Conservation (phyloP, 2,329 filamentous ascomycete genomes). For the Nigrospora osmanthi region DNA sequence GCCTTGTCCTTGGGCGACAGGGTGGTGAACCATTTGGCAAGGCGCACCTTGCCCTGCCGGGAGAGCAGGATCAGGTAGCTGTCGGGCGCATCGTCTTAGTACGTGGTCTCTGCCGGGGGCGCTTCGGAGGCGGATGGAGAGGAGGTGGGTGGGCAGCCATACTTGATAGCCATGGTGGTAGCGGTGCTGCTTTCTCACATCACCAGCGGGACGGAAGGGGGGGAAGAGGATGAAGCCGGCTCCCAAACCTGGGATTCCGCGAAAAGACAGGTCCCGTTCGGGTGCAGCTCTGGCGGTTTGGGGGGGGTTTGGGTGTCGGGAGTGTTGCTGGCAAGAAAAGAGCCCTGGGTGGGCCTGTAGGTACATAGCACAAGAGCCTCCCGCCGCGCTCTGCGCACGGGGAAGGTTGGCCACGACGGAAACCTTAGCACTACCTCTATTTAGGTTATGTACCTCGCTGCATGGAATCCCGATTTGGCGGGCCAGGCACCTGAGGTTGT, state of each 20-base stretch:
- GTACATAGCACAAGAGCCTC: not conserved
- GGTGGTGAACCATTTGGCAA: constrained; percentile 99
- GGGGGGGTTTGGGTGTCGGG: too few relatives aligned
- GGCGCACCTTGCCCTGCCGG: constrained; percentile 98
- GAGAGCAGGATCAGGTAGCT: constrained; percentile 98
- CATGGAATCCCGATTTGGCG: too few relatives aligned
- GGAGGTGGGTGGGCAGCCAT: constrained; percentile 15
- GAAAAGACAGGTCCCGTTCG: too few relatives aligned
- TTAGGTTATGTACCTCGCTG: too few relatives aligned
- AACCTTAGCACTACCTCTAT: too few relatives aligned
- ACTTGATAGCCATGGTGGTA: constrained; percentile 43
- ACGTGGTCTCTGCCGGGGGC: not conserved
- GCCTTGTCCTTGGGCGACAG: constrained; percentile 97
- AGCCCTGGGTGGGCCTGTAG: constrained; percentile 1
- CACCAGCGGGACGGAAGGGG: constrained; percentile 6
- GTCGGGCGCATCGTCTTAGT: constrained; percentile 14
- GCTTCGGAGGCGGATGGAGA: constrained; percentile 1
- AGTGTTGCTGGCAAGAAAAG: constrained; percentile 1
- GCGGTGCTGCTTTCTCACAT: constrained; percentile 11
- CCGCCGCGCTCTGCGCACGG: not conserved
- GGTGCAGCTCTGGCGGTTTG: too few relatives aligned
- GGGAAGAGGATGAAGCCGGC: constrained; percentile 1
- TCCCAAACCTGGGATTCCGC: too few relatives aligned
- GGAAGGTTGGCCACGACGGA: constrained; percentile 1
- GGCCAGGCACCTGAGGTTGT: too few relatives aligned